Evolutionary conservation across 495 filamentous ascomycete genomes (phyloP).

Genomic region (Tetracladium setigerum): DNA sequence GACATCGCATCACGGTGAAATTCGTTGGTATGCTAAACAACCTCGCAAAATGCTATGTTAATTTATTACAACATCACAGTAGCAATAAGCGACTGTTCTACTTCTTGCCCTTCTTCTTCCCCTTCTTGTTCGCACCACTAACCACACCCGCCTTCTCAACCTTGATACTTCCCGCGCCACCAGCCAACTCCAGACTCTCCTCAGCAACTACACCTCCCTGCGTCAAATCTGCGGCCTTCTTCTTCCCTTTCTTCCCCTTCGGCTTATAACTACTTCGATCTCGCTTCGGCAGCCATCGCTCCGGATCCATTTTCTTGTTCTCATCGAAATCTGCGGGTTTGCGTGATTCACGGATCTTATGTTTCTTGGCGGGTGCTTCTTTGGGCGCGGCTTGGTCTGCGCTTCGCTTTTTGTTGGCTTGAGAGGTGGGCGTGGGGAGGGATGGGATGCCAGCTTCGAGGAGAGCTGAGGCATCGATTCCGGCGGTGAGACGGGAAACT

Average conservation of each 20-base stretch:
- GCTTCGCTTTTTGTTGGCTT: slow-evolving; percentile 48
- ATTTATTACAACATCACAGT: no score
- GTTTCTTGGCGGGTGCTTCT: slow-evolving; percentile 45
- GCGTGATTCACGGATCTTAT: slow-evolving; percentile 56
- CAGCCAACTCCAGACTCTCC: slow-evolving; percentile 54
- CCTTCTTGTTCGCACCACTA: slow-evolving; percentile 49
- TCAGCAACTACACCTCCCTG: slow-evolving; percentile 76
- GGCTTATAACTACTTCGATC: slow-evolving; percentile 85
- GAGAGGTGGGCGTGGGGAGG: slow-evolving; percentile 32
- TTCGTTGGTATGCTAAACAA: no score
- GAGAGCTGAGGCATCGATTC: slow-evolving; percentile 61
- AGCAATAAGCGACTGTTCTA: slow-evolving; percentile 12
- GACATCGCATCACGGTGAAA: no score
- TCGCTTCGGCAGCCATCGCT: slow-evolving; percentile 85
- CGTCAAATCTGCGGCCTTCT: slow-evolving; percentile 65
- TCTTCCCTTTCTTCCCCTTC: slow-evolving; percentile 87
- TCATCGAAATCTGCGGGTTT: slow-evolving; percentile 73
- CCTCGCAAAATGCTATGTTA: no score
- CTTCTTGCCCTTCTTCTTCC: slow-evolving; percentile 73
- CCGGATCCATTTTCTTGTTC: slow-evolving; percentile 72
- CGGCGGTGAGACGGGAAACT: slow-evolving; percentile 54
- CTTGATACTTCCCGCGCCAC: slow-evolving; percentile 50
- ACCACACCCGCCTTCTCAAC: slow-evolving; percentile 42
- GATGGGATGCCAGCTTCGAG: slow-evolving; percentile 70
- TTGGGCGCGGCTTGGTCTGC: slow-evolving; percentile 34